Evolutionary conservation across 2,329 filamentous ascomycete species (phyloP).

Genomic region (Xylaria sp.): DNA sequence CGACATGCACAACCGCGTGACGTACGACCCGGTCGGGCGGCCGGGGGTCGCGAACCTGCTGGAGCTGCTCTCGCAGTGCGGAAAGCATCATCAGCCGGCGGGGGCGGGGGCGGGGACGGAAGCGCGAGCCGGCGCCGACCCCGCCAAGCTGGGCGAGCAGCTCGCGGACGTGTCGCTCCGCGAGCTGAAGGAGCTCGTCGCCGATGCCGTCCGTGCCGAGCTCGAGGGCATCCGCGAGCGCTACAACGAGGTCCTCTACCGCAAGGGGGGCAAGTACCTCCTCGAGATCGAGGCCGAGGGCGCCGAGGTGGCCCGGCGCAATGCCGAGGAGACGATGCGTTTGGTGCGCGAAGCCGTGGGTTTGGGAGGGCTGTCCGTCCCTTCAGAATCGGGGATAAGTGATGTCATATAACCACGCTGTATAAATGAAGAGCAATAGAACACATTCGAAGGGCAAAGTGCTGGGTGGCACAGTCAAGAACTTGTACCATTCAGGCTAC

Average conservation of each 20-base stretch:
- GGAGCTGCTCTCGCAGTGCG: constrained; percentile 74
- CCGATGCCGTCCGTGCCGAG: constrained; percentile 56
- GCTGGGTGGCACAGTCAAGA: neutral
- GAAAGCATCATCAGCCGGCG: constrained; percentile 33
- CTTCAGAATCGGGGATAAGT: neutral
- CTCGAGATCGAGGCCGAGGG: constrained; percentile 62
- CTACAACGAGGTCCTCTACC: constrained; percentile 50
- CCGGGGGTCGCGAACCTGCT: constrained; percentile 90
- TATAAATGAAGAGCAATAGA: neutral
- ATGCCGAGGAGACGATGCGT: constrained; percentile 61
- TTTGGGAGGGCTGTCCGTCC: constrained; percentile 33
- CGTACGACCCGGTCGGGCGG: constrained; percentile 69
- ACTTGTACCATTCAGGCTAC: neutral
- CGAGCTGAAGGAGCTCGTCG: constrained; percentile 66
- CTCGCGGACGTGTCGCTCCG: constrained; percentile 51
- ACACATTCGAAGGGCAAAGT: neutral
- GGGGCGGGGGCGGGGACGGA: constrained; percentile 1
- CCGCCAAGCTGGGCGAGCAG: constrained; percentile 30
- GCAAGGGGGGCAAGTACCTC: constrained; percentile 54
- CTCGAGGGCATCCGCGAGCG: constrained; percentile 53
- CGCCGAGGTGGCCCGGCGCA: constrained; percentile 61
- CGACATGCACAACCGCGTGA: constrained; percentile 68
- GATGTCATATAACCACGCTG: neutral
- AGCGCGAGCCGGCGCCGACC: constrained; percentile 35
- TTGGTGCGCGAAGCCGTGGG: constrained; percentile 56